A percentile compares a stretch with the other conserved stretches of the same genome.
Conservation (phyloP, 176 grass and related monocot genomes). For the Juncus inflexus region DNA sequence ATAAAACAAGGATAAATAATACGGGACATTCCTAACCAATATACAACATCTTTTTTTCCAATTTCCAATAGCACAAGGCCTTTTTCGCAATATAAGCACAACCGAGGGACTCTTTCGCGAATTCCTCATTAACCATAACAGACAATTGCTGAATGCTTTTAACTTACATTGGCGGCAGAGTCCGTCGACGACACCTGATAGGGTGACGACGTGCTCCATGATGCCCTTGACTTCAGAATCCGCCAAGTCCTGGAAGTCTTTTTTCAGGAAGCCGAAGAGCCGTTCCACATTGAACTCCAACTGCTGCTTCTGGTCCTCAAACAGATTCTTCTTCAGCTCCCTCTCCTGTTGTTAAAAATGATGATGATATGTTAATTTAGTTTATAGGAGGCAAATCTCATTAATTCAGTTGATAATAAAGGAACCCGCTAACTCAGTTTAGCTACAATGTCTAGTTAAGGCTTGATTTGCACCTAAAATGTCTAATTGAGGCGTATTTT, state of each 20-base stretch:
- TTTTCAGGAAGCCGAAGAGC: slow-evolving; percentile 60
- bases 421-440: neutral
- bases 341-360: slow-evolving; percentile 20
- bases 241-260: slow-evolving; percentile 45
- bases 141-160: slow-evolving; percentile 2
- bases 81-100: too few relatives aligned
- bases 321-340: slow-evolving; percentile 88
- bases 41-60: too few relatives aligned
- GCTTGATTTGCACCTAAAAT: too few relatives aligned
- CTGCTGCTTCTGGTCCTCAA: slow-evolving; percentile 55
- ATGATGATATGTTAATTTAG: too few relatives aligned
- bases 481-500: neutral
- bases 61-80: too few relatives aligned
- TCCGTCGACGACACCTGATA: slow-evolving; percentile 58
- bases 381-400: neutral
- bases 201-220: slow-evolving; percentile 62
- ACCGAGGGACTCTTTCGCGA: too few relatives aligned
- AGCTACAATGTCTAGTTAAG: too few relatives aligned
- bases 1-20: too few relatives aligned
- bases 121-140: too few relatives aligned
- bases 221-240: slow-evolving; percentile 59
- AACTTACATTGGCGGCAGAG: slow-evolving; percentile 73
- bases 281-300: neutral
- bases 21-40: too few relatives aligned
- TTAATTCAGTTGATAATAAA: neutral